These are phyloP conservation scores for Nephelium lappaceum DNA, from an alignment of 345 rosid genomes.

Conservation along the genomic window DNA sequence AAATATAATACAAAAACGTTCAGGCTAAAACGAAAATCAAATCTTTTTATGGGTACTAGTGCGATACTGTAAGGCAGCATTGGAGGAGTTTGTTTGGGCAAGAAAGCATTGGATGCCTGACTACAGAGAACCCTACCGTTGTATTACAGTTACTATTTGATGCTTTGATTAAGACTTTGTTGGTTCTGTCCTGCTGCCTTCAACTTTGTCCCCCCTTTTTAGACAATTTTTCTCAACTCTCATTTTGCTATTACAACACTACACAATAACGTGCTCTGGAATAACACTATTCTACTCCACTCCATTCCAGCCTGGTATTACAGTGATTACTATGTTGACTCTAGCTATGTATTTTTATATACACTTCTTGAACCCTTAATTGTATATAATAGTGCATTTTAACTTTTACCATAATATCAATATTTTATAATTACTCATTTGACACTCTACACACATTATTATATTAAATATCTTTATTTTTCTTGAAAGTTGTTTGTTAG, in stretches of 20 bases:
- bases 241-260: not conserved
- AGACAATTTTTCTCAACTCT: constrained; percentile 31
- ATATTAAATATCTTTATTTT: no score
- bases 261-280: no score
- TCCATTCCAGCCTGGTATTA: not conserved
- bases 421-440: no score
- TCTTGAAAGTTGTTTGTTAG: no score
- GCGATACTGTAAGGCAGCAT: no score
- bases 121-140: constrained; percentile 18
- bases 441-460: no score
- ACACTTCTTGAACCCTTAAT: no score
- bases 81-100: not conserved
- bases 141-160: not conserved
- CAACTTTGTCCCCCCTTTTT: constrained; percentile 34
- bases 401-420: no score
- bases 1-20: not conserved
- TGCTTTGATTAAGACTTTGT: constrained; percentile 12
- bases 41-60: no score
- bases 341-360: no score
- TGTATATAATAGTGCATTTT: no score
- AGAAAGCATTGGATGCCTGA: constrained; percentile 42
- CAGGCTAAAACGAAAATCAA: no score
- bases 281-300: not conserved
- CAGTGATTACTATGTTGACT: not conserved
- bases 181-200: constrained; percentile 20